Evolutionary conservation across 805 yeast genomes (phyloP), one percentile per base, ranked within the genome.

Genomic region (Ogataea methanolica): DNA sequence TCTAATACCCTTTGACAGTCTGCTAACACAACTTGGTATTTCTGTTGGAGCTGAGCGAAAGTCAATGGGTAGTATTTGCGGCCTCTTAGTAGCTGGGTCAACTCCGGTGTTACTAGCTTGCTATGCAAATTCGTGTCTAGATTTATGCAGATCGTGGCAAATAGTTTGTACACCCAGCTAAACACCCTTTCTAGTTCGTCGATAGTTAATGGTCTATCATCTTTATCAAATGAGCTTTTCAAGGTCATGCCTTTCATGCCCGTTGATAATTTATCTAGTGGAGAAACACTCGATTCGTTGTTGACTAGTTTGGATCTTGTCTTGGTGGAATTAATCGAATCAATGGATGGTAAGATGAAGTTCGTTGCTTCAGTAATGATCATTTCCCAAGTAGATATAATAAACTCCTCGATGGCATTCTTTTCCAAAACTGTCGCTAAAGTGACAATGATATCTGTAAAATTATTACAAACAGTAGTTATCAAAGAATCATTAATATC

Each of bases 101-200:
- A 39, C 31, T 47, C 53, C 5, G 39, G 22, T 1, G 47, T 51
- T 16, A 40, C 33, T 36, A 53, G 36, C 26, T 38, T 34, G 9
- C 38, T 17, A n/a, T 53, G 59, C 1, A 41, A 22, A 4, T 37
- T 33, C 6, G 41, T 35, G 31, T 42, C 42, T 12, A 55, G 36
- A 17, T 44, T 45, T 5, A 33, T 9, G 36, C 53, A 41, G 8
- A 53, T 41, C 14, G 41, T 37, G 11, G 41, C 48, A 43, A 53
- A 53, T 3, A 53, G 41, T 42, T 47, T 53, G 49, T 55, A 55
- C 8, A 51, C 49, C 59, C 59, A 55, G 38, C 52, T 44, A 19
- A 53, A 41, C 9, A 53, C 43, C 16, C 59, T 42, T 34, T 55
- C 55, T 39, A 51, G 26, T n/a, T 52, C 54, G 9, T 41, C 41